Evolutionary conservation across 306 rosid genomes (phyloP).

Genomic region (Trifolium pratense): DNA sequence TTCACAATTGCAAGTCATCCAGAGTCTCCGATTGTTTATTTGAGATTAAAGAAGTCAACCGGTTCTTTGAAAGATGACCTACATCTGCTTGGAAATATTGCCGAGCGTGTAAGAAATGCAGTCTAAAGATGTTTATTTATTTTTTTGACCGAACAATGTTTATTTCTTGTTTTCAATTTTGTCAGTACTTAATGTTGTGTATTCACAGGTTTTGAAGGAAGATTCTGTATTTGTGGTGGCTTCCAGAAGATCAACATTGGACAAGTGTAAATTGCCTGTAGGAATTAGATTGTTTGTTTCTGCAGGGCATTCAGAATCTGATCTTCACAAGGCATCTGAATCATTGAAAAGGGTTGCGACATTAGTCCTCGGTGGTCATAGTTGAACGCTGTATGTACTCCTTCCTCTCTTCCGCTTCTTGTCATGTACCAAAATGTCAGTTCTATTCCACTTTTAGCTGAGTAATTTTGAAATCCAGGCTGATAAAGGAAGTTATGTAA

Average conservation of each 20-base stretch:
- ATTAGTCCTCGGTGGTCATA: constrained; percentile 57
- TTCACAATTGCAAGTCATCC: constrained; percentile 73
- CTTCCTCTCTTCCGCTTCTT: constrained; percentile 29
- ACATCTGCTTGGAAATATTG: constrained; percentile 72
- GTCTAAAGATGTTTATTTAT: constrained; percentile 5
- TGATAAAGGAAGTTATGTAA: constrained; percentile 32
- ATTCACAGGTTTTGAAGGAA: constrained; percentile 73
- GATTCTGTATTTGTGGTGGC: constrained; percentile 69
- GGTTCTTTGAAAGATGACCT: constrained; percentile 69
- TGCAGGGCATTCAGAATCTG: constrained; percentile 81
- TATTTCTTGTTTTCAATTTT: constrained; percentile 30
- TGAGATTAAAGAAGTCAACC: constrained; percentile 70
- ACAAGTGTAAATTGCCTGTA: constrained; percentile 75
- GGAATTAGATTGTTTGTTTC: constrained; percentile 87
- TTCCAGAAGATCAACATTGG: constrained; percentile 81
- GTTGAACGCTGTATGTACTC: constrained; percentile 38
- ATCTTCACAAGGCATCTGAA: constrained; percentile 73
- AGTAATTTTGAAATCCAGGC: constrained; percentile 42
- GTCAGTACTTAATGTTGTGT: constrained; percentile 32
- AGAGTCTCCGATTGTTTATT: constrained; percentile 88
- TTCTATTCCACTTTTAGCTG: constrained; percentile 37
- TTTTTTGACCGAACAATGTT: constrained; percentile 3
- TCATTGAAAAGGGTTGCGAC: constrained; percentile 74
- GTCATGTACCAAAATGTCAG: constrained; percentile 32
- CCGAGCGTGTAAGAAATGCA: constrained; percentile 63